Evolutionary conservation across 495 filamentous ascomycete species (phyloP).

Genomic region (Hypoxylon intermedium): DNA sequence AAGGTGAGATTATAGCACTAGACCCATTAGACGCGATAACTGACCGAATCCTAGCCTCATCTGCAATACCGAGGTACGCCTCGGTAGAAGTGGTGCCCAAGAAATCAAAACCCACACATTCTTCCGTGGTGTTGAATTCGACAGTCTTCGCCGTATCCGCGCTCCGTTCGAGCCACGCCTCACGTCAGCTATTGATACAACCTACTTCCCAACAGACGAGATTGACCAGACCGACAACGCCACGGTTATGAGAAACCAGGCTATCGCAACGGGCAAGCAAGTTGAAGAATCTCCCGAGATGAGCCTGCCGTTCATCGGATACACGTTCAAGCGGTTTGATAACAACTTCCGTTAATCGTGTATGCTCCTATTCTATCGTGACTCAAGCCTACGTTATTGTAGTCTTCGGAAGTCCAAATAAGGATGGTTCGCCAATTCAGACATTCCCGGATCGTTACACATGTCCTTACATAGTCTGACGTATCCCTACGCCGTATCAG

Average conservation of each 20-base stretch:
- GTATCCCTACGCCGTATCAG: not conserved
- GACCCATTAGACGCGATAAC: conserved; percentile 7
- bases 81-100: conserved; percentile 80
- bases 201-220: conserved; percentile 98
- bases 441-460: not conserved
- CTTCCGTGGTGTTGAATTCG: conserved; percentile 95
- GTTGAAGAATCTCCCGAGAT: conserved; percentile 73
- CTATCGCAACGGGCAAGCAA: conserved; percentile 42
- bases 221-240: conserved; percentile 91
- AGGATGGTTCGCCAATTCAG: conserved; percentile 1
- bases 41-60: conserved; percentile 74
- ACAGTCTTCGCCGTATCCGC: conserved; percentile 85
- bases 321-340: conserved; percentile 99
- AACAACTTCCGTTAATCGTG: conserved; percentile 63
- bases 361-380: not conserved
- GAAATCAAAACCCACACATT: conserved; percentile 94
- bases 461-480: conserved; percentile 1
- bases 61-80: conserved; percentile 87
- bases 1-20: conserved; percentile 60
- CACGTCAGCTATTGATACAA: conserved; percentile 91
- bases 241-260: conserved; percentile 69
- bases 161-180: conserved; percentile 95
- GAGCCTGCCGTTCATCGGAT: conserved; percentile 95
- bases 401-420: not conserved
- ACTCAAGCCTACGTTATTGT: not conserved